A percentile compares a stretch with the other conserved stretches of the same genome.
These are phyloP conservation scores for Arthrocladium fulminans DNA, from an alignment of 2,329 filamentous ascomycete species.

Conservation along the genomic window DNA sequence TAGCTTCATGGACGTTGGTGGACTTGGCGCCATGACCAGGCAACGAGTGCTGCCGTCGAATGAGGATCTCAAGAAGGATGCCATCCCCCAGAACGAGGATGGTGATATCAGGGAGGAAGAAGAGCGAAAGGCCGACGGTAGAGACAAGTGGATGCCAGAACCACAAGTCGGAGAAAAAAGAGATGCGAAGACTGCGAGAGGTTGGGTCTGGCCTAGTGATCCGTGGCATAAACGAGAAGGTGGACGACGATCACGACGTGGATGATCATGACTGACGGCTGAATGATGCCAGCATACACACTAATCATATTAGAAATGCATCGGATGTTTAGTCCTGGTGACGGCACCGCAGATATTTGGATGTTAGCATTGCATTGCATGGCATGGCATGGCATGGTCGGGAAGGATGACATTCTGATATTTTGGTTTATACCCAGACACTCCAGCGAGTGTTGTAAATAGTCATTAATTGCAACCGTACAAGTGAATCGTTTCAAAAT, in stretches of 20 bases:
- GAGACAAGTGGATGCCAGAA: constrained; percentile 56
- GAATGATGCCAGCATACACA: not conserved
- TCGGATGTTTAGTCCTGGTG: constrained; percentile 5
- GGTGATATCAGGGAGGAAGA: constrained; percentile 18
- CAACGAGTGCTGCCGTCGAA: constrained; percentile 35
- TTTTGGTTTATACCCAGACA: not conserved
- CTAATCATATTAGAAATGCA: not conserved
- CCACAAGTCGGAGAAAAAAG: constrained; percentile 51
- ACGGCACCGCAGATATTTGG: not conserved
- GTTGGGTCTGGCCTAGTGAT: constrained; percentile 56
- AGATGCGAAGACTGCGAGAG: constrained; percentile 50
- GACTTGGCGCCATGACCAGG: constrained; percentile 48
- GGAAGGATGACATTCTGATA: not conserved
- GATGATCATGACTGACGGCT: constrained; percentile 1
- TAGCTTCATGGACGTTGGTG: constrained; percentile 53
- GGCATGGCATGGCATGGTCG: not conserved
- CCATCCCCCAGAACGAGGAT: constrained; percentile 7
- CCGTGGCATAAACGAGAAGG: constrained; percentile 50
- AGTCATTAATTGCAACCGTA: not conserved
- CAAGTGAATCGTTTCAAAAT: not conserved
- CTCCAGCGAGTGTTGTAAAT: not conserved
- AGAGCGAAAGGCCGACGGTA: constrained; percentile 32
- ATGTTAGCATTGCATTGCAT: not conserved
- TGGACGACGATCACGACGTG: constrained; percentile 19
- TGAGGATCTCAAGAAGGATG: constrained; percentile 8